Evolutionary conservation across 108 stramenopile genomes (phyloP).

Genomic region (Cyclotella baltica): DNA sequence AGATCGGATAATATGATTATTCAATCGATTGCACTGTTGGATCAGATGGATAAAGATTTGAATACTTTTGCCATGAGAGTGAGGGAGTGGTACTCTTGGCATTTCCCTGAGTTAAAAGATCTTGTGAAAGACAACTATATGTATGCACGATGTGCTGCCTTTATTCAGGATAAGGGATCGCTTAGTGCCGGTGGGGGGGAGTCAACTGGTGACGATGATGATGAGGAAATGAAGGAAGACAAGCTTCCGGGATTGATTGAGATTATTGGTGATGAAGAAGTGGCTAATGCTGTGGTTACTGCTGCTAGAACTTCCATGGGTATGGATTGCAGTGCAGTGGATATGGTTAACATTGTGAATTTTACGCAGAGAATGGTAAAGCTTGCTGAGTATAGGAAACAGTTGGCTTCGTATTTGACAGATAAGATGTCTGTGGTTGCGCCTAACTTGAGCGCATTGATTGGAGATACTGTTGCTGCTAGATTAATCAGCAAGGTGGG

Average conservation of each 20-base stretch:
- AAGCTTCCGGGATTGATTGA: constrained; percentile 85
- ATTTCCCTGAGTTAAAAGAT: constrained; percentile 98
- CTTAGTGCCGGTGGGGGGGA: constrained; percentile 55
- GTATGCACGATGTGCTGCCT: constrained; percentile 93
- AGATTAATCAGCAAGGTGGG: constrained; percentile 98
- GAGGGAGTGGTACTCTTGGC: constrained; percentile 99
- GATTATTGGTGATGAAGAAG: constrained; percentile 93
- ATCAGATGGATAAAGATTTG: constrained; percentile 99
- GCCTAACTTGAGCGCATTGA: constrained; percentile 96
- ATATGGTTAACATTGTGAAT: constrained; percentile 97
- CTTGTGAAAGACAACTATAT: constrained; percentile 98
- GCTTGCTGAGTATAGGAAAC: constrained; percentile 96
- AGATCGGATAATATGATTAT: constrained; percentile 99
- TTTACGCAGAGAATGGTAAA: constrained; percentile 98
- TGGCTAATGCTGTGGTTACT: constrained; percentile 87
- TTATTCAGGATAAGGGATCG: constrained; percentile 82
- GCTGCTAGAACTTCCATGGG: constrained; percentile 98
- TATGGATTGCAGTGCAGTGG: constrained; percentile 96
- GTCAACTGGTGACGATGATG: constrained; percentile 56
- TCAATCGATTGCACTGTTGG: constrained; percentile 98
- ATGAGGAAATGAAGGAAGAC: constrained; percentile 55
- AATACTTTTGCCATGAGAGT: constrained; percentile 99
- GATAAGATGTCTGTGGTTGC: constrained; percentile 98
- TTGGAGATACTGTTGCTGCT: constrained; percentile 99
- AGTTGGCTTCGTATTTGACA: constrained; percentile 88